Conservation (phyloP, 805 yeast genomes). For the Candida nemodendra region DNA sequence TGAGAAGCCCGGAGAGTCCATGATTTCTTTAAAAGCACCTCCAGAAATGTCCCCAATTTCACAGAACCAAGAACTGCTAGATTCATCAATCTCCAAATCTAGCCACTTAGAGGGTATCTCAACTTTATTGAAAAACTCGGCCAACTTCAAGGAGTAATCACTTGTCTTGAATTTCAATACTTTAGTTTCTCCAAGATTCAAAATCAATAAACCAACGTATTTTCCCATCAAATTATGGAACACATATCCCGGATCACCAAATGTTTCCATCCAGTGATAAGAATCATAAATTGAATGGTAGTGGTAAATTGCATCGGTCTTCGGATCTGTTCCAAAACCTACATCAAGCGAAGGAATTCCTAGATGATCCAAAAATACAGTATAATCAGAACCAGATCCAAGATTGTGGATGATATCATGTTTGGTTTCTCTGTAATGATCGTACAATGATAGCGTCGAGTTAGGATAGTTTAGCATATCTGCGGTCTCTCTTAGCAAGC, state of each 20-base stretch:
- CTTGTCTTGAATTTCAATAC: conserved; percentile 40
- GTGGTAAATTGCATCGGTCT: conserved; percentile 61
- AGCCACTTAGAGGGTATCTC: conserved; percentile 28
- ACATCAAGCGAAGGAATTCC: conserved; percentile 62
- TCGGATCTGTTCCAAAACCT: conserved; percentile 44
- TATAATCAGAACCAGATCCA: conserved; percentile 74
- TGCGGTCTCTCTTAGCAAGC: conserved; percentile 45
- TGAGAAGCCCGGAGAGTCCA: not conserved
- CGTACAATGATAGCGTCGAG: conserved; percentile 31
- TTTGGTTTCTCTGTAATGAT: conserved; percentile 34
- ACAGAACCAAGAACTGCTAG: not conserved
- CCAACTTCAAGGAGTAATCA: conserved; percentile 54
- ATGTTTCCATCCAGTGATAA: conserved; percentile 63
- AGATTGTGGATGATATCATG: conserved; percentile 41
- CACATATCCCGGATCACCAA: conserved; percentile 61
- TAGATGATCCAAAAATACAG: conserved; percentile 56
- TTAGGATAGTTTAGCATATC: conserved; percentile 47
- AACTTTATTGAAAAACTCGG: conserved; percentile 44
- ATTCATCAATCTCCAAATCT: not conserved
- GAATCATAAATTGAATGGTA: conserved; percentile 78
- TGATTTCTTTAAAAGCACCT: not conserved
- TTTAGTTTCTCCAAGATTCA: conserved; percentile 49
- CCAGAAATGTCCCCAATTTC: not conserved
- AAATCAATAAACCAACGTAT: conserved; percentile 47
- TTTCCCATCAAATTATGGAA: conserved; percentile 57